A percentile compares a stretch with the other conserved stretches of the same genome.
Conservation (phyloP, 2,329 filamentous ascomycete species). For the Akanthomyces muscarius region DNA sequence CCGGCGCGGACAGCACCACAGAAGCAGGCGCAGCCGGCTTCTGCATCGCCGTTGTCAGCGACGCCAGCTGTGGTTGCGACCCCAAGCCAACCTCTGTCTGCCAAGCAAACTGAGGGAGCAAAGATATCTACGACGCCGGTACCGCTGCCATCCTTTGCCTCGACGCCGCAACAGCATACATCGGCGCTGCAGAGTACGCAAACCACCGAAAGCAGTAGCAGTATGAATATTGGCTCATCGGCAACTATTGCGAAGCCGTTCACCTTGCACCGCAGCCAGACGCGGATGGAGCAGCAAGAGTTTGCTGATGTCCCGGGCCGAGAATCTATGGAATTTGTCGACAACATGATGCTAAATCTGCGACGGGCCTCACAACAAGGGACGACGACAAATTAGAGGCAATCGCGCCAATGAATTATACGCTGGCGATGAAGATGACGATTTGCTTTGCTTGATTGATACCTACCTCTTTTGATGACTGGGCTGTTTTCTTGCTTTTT, state of each 20-base stretch:
- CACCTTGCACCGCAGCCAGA: slow-evolving; percentile 7
- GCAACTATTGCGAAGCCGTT: neutral
- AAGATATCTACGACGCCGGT: slow-evolving; percentile 30
- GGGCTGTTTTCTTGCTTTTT: neutral
- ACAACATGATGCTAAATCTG: slow-evolving; percentile 50
- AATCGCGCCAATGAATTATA: neutral
- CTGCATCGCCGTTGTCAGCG: neutral
- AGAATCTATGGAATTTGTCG: slow-evolving; percentile 47
- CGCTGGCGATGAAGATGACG: slow-evolving; percentile 1
- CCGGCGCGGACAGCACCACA: slow-evolving; percentile 21
- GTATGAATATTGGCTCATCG: neutral
- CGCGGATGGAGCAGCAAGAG: slow-evolving; percentile 26
- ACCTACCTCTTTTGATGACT: neutral
- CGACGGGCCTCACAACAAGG: slow-evolving; percentile 29
- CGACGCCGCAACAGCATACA: slow-evolving; percentile 7
- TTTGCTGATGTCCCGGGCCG: slow-evolving; percentile 40
- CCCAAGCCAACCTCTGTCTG: neutral
- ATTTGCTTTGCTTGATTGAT: neutral
- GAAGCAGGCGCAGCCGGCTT: slow-evolving; percentile 15
- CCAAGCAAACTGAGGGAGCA: neutral
- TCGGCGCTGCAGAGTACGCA: neutral
- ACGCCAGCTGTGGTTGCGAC: neutral
- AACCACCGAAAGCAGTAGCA: neutral
- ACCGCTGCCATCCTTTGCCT: slow-evolving; percentile 26
- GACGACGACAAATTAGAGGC: neutral